Evolutionary conservation across 1,284 basidiomycete species (phyloP).

Genomic region (Ceratobasidium sp.): DNA sequence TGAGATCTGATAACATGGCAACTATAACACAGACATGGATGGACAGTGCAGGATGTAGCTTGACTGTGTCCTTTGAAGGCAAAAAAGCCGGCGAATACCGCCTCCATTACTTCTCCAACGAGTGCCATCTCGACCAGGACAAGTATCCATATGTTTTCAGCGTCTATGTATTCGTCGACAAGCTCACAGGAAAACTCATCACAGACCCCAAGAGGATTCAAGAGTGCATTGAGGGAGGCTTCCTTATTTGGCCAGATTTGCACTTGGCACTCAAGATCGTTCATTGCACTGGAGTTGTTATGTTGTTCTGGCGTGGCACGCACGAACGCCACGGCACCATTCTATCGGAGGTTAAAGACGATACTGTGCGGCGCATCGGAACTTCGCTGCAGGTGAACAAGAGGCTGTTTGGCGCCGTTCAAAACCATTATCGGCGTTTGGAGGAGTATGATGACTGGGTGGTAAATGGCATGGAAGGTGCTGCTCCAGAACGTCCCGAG

Average conservation of each 20-base stretch:
- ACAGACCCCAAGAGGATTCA: conserved; percentile 8
- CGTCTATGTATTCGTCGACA: conserved; percentile 16
- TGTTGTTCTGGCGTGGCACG: conserved; percentile 9
- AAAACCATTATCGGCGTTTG: neutral
- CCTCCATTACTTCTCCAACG: neutral
- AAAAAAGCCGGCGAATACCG: too few species aligned
- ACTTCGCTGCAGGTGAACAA: conserved; percentile 19
- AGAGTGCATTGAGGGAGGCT: neutral
- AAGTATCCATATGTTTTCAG: conserved; percentile 4
- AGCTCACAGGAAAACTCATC: conserved; percentile 1
- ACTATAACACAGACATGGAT: neutral
- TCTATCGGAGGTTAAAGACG: neutral
- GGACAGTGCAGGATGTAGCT: neutral
- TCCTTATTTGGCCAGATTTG: conserved; percentile 17
- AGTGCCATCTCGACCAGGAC: conserved; percentile 8
- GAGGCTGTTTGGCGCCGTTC: neutral
- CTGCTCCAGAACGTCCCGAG: too few species aligned
- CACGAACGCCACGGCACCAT: conserved; percentile 13
- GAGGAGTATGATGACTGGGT: neutral
- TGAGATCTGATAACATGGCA: neutral
- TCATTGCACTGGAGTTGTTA: conserved; percentile 11
- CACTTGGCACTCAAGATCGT: conserved; percentile 17
- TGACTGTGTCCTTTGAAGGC: neutral
- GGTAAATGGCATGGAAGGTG: neutral
- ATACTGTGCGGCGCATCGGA: neutral